Evolutionary conservation across 75 land plant species (phyloP).

Genomic region (Gnetum montanum): DNA sequence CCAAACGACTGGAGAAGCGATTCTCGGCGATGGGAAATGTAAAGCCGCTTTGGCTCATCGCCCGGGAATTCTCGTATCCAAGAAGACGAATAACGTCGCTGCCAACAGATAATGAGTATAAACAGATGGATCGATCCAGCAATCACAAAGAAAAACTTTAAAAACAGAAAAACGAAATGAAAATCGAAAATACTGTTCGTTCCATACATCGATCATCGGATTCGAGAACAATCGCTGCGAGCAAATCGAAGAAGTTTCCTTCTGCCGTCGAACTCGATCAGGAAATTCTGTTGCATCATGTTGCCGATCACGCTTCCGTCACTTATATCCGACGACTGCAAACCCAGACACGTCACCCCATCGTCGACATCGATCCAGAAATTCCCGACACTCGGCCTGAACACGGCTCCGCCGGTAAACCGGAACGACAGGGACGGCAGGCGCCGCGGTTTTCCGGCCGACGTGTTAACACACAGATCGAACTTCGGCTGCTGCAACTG

Average conservation of each 20-base stretch:
- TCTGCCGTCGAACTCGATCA: slow-evolving; percentile 48
- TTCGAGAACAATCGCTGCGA: slow-evolving; percentile 30
- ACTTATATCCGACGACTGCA: slow-evolving; percentile 8
- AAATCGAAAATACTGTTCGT: too few relatives aligned
- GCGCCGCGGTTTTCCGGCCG: slow-evolving; percentile 1
- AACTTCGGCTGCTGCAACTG: too few relatives aligned
- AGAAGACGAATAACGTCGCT: too few relatives aligned
- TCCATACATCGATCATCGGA: too few relatives aligned
- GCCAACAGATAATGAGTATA: too few relatives aligned
- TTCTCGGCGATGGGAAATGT: too few relatives aligned
- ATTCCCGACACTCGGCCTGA: slow-evolving; percentile 39
- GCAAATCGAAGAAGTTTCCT: slow-evolving; percentile 42
- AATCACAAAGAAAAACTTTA: too few relatives aligned
- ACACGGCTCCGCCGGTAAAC: slow-evolving; percentile 32
- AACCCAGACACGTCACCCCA: slow-evolving; percentile 42
- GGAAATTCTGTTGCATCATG: slow-evolving; percentile 68
- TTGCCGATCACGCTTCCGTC: slow-evolving; percentile 66
- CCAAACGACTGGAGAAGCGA: too few relatives aligned
- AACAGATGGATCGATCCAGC: too few relatives aligned
- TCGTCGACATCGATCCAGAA: slow-evolving; percentile 40
- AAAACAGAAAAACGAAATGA: too few relatives aligned
- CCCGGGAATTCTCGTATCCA: too few relatives aligned
- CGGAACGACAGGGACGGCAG: slow-evolving; percentile 27
- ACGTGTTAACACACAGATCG: slow-evolving; percentile 40
- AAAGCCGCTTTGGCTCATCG: too few relatives aligned